Conservation (phyloP, 768 basidiomycete genomes). For the Strobilomyces confusus region DNA sequence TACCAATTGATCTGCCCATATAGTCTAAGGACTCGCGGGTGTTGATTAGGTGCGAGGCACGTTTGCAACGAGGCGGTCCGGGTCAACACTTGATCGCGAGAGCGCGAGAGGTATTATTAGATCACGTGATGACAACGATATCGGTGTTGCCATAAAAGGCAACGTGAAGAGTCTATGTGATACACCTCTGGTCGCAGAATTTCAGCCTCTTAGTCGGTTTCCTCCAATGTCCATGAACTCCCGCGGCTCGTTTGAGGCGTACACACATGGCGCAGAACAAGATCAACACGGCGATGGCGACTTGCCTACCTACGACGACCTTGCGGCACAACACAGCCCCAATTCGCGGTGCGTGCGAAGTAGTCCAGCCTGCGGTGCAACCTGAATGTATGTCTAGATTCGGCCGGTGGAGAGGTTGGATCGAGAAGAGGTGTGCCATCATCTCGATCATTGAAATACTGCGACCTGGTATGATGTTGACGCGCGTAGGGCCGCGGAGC, state of each 20-base stretch:
- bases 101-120: too few species aligned
- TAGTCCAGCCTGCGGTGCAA: neutral
- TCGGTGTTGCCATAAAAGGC: neutral
- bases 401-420: constrained; percentile 83
- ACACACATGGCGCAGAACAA: constrained; percentile 35
- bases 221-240: constrained; percentile 21
- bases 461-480: neutral
- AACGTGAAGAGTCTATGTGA: neutral
- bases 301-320: constrained; percentile 76
- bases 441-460: neutral
- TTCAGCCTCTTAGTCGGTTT: neutral
- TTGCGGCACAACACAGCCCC: constrained; percentile 71
- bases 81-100: too few species aligned
- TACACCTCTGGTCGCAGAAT: too few species aligned
- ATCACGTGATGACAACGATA: neutral
- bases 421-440: constrained; percentile 69
- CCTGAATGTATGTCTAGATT: constrained; percentile 47
- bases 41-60: neutral
- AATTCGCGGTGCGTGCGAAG: constrained; percentile 66
- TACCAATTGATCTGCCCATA: neutral
- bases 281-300: constrained; percentile 46
- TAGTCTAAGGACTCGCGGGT: neutral
- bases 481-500: constrained; percentile 68
- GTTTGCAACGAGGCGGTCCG: too few species aligned
- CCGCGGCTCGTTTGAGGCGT: constrained; percentile 22